phyloP scores from a whole-genome alignment of 73 alveolate species.

The Paraurostyla sp. region DNA sequence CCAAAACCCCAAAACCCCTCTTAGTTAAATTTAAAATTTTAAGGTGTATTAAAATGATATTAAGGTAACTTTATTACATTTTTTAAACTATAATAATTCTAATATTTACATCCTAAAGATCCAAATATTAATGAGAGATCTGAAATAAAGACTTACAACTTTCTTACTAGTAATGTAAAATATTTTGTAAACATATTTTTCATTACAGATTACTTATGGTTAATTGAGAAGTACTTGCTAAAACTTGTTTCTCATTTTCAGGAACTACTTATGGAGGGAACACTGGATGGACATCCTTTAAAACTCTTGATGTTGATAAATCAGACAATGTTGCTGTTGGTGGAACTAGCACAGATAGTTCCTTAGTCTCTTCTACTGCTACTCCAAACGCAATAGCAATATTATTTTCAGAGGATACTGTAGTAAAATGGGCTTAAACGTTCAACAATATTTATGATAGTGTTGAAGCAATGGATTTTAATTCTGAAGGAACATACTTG shows the following conservation, averaged over 20 bases:
- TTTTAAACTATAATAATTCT: too few species aligned
- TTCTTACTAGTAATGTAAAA: too few species aligned
- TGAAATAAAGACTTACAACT: too few species aligned
- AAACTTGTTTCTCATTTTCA: background rate
- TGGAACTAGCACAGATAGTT: conserved; percentile 1
- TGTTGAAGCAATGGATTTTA: background rate
- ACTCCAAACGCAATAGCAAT: background rate
- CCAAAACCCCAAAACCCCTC: too few species aligned
- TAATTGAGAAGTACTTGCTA: too few species aligned
- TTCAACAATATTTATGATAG: background rate
- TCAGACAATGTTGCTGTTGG: background rate
- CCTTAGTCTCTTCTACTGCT: background rate
- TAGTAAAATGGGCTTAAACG: background rate
- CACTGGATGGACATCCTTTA: background rate
- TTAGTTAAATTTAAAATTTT: too few species aligned
- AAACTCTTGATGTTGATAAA: background rate
- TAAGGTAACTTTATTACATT: too few species aligned
- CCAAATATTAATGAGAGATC: too few species aligned
- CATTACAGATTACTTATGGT: too few species aligned
- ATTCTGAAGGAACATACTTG: background rate
- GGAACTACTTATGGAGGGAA: background rate
- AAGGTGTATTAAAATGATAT: too few species aligned
- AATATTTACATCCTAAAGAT: too few species aligned
- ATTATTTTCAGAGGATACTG: background rate
- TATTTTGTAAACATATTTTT: too few species aligned